Evolutionary conservation across 1,284 basidiomycete species (phyloP), one percentile per base, ranked within the genome.

Genomic region (Puccinia polysora): DNA sequence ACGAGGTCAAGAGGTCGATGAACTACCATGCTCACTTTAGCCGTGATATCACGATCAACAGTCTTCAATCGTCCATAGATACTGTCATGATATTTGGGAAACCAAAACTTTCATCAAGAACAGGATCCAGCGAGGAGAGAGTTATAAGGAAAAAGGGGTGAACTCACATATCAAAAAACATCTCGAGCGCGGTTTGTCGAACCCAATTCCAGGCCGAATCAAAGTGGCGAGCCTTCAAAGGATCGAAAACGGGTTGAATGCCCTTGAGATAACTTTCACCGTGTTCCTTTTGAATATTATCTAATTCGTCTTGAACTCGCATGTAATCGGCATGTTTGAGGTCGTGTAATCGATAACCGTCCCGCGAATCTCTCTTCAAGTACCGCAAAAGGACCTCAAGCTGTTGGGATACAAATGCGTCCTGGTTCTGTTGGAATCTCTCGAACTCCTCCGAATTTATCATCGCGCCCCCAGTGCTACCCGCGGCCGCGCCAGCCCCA

Each of bases 181-280:
- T 72, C 43, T 72, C 69, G 14, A 72, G 49, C 6, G 69, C 69
- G 0, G 69, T 72, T 72, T 79, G 78, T 76, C 95, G 88, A 64
- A 90, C 93, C 96, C 95, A 98, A 81, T 98, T 98, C 95, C 95
- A 98, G 12, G 89, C 92, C 10, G 93, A 97, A 80, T 97, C 93
- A 83, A 98, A 98, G 79, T 90, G 91, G 63, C 96, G 90, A 23
- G 94, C 95, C 82, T 98, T 98, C 80, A 95, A 84, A 2, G 90
- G 88, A 78, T 94, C 90, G 82, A 98, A 98, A 73, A 86, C 84
- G 18, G 95, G 94, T 79, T 93, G 87, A 76, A 98, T 96, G 56
- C 95, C 95, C 72, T 96, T 89, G 75, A 97, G 84, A 82, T 98
- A 98, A 0, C 84, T 81, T 76, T 97, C 94, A 32, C 96, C 91